A percentile compares a stretch with the other conserved stretches of the same genome.
Evolutionary conservation across 1,284 basidiomycete species (phyloP).

Genomic region (Porogramme epimiltina): DNA sequence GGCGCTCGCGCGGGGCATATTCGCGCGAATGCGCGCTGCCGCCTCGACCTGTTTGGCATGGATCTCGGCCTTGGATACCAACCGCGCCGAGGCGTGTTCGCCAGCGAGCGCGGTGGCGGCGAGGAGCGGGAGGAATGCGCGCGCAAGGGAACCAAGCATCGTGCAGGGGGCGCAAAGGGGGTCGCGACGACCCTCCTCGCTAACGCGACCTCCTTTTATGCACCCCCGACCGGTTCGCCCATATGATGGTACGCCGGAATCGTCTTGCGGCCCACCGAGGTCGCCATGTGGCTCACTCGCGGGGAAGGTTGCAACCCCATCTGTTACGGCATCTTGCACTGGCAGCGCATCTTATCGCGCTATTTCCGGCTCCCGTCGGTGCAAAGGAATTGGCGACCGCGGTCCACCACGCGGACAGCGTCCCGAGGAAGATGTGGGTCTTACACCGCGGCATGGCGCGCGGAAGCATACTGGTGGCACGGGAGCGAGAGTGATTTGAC

Average conservation of each 20-base stretch:
- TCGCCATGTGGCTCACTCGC: background rate
- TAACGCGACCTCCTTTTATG: too few species aligned
- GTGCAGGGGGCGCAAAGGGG: background rate
- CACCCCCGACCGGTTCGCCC: too few species aligned
- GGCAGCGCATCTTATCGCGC: background rate
- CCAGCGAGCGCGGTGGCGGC: slow-evolving; percentile 6
- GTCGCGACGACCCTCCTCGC: background rate
- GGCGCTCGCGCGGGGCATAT: slow-evolving; percentile 9
- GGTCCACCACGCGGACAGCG: too few species aligned
- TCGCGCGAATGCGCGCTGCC: slow-evolving; percentile 24
- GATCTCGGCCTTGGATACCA: slow-evolving; percentile 25
- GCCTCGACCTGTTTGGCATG: slow-evolving; percentile 28
- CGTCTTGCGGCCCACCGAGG: background rate
- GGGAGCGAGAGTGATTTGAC: too few species aligned
- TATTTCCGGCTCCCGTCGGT: background rate
- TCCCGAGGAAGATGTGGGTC: too few species aligned
- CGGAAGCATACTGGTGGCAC: too few species aligned
- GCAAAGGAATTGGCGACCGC: too few species aligned
- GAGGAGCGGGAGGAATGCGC: slow-evolving; percentile 9
- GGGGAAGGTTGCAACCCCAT: background rate
- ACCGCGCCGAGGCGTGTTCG: slow-evolving; percentile 8
- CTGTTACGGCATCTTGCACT: background rate
- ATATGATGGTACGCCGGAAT: background rate
- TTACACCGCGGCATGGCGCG: too few species aligned
- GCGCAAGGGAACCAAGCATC: slow-evolving; percentile 9